phyloP scores from a whole-genome alignment of 805 yeast species.

The Cyberlindnera subsufficiens region DNA sequence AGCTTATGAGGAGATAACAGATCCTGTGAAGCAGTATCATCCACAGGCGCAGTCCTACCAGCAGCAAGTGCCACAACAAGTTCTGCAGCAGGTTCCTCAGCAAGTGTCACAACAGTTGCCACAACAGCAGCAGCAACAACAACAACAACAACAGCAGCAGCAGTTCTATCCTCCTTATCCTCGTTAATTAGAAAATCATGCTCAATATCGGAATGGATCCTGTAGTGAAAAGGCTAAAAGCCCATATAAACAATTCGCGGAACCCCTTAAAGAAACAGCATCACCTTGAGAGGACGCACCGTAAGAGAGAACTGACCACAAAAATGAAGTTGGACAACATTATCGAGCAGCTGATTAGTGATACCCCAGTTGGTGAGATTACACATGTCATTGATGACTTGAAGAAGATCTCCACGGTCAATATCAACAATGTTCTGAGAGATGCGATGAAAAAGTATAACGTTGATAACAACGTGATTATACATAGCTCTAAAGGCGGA shows the following conservation, averaged over 20 bases:
- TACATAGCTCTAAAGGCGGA: slow-evolving; percentile 22
- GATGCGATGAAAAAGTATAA: slow-evolving; percentile 37
- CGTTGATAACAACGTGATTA: slow-evolving; percentile 30
- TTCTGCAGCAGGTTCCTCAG: slow-evolving; percentile 4
- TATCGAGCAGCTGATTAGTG: slow-evolving; percentile 6
- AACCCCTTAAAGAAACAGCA: too few species aligned
- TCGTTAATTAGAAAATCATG: not conserved
- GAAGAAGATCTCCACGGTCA: slow-evolving; percentile 35
- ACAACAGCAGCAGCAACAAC: slow-evolving; percentile 35
- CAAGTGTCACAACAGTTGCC: slow-evolving; percentile 27
- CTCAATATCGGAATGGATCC: not conserved
- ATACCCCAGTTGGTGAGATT: slow-evolving; percentile 14
- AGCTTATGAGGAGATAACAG: slow-evolving; percentile 64
- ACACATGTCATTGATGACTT: slow-evolving; percentile 35
- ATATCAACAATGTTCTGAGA: slow-evolving; percentile 27
- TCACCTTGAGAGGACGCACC: not conserved
- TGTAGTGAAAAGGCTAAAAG: slow-evolving; percentile 25
- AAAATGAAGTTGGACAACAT: slow-evolving; percentile 6
- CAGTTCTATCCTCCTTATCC: slow-evolving; percentile 25
- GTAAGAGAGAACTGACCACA: not conserved
- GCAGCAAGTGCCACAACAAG: slow-evolving; percentile 3
- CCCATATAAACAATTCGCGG: too few species aligned
- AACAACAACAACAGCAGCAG: slow-evolving; percentile 26
- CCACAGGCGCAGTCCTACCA: slow-evolving; percentile 8
- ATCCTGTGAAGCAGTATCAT: slow-evolving; percentile 29